Percentiles rank a stretch among this genome's conserved stretches.
These are phyloP conservation scores for Psidium guajava DNA, from an alignment of 345 rosid genomes.

Conservation along the genomic window DNA sequence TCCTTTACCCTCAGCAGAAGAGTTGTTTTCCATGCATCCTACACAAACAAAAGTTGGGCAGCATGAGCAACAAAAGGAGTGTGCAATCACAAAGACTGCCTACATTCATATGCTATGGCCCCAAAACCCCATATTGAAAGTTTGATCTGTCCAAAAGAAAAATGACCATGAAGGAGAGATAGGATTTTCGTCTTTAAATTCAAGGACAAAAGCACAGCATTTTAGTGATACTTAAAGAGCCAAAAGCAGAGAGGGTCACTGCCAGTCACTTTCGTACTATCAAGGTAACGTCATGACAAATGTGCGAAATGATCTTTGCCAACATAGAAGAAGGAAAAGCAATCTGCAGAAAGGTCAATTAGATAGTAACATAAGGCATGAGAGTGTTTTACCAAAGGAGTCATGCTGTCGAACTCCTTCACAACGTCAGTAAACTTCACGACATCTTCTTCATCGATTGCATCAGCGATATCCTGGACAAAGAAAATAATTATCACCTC, in stretches of 20 bases:
- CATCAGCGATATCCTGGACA: conserved; percentile 67
- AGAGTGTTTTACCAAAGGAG: conserved; percentile 56
- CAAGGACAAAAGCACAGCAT: not conserved
- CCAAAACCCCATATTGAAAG: not conserved
- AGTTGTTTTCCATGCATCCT: conserved; percentile 98
- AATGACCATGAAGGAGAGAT: not conserved
- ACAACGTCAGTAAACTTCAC: conserved; percentile 75
- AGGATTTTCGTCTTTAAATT: not conserved
- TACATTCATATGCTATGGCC: not conserved
- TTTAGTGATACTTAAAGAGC: not conserved
- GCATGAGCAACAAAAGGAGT: not conserved
- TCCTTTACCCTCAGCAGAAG: conserved; percentile 93
- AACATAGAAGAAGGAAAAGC: not conserved
- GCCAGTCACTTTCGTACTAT: not conserved
- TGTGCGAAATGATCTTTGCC: not conserved
- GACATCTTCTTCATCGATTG: conserved; percentile 94
- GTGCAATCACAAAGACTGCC: not conserved
- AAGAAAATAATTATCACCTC: not conserved
- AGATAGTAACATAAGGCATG: not conserved
- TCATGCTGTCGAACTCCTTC: conserved; percentile 98
- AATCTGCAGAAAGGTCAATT: not conserved
- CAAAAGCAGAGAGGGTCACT: not conserved
- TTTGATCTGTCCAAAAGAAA: not conserved
- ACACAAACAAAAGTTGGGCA: not conserved
- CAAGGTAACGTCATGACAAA: not conserved